These are phyloP conservation scores for Aspergillus sp. DNA, from an alignment of 2,329 filamentous ascomycete species.

Conservation along the genomic window DNA sequence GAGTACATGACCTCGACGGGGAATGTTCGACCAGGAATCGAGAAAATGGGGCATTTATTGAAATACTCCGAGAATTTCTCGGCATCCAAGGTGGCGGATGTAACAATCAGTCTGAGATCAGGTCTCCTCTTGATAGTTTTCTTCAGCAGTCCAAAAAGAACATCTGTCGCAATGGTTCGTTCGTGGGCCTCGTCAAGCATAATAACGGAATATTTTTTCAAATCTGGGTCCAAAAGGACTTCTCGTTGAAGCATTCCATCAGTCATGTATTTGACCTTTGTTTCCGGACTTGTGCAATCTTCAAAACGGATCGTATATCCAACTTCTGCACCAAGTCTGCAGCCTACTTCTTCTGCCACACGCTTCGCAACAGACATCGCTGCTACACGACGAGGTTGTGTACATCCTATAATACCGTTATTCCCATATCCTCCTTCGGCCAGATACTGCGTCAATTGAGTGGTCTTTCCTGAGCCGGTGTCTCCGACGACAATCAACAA, in stretches of 20 bases:
- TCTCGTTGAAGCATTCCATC: conserved; percentile 97
- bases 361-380: conserved; percentile 97
- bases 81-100: conserved; percentile 90
- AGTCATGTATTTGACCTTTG: conserved; percentile 99
- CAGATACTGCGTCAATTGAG: conserved; percentile 90
- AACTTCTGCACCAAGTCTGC: conserved; percentile 82
- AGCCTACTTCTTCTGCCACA: conserved; percentile 93
- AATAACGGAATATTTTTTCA: conserved; percentile 88
- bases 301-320: conserved; percentile 98
- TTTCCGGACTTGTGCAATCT: conserved; percentile 80
- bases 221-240: conserved; percentile 83
- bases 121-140: conserved; percentile 81
- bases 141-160: conserved; percentile 89
- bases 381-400: conserved; percentile 92
- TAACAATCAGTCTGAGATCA: conserved; percentile 92
- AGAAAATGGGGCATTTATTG: conserved; percentile 92
- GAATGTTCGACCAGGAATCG: conserved; percentile 89
- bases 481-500: conserved; percentile 94
- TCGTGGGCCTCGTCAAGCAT: conserved; percentile 99
- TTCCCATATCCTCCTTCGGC: conserved; percentile 89
- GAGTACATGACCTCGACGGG: conserved; percentile 96
- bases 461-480: conserved; percentile 96
- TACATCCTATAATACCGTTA: conserved; percentile 87
- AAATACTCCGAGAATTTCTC: conserved; percentile 98
- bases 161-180: conserved; percentile 90